phyloP scores from a whole-genome alignment of 352 stramenopile species.

The Globisporangium radiosum region DNA sequence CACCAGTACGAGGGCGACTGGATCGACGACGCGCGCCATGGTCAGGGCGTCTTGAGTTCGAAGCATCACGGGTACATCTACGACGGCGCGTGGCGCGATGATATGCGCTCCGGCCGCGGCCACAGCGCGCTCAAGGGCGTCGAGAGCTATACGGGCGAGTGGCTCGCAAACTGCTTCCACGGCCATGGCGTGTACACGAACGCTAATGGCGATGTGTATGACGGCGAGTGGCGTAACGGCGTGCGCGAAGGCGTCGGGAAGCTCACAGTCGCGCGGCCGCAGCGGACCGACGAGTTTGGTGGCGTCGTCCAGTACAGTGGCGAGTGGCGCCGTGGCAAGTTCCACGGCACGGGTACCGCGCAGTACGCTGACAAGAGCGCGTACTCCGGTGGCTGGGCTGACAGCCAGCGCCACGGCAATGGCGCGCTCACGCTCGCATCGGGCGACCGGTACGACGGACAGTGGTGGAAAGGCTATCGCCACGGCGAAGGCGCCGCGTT shows the following conservation, averaged over 20 bases:
- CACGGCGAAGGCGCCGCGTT: conserved; percentile 56
- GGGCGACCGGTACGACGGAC: conserved; percentile 55
- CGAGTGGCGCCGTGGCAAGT: conserved; percentile 51
- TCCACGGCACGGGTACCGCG: conserved; percentile 77
- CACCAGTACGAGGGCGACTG: conserved; percentile 78
- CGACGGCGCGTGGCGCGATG: conserved; percentile 66
- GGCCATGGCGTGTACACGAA: conserved; percentile 61
- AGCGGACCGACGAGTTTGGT: conserved; percentile 27
- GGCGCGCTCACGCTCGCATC: conserved; percentile 38
- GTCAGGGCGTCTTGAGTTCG: conserved; percentile 60
- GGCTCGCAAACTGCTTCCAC: conserved; percentile 60
- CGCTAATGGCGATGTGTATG: conserved; percentile 50
- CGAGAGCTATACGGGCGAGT: conserved; percentile 71
- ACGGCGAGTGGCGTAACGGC: conserved; percentile 57
- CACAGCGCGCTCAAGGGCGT: conserved; percentile 64
- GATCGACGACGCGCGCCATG: conserved; percentile 54
- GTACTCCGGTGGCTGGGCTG: conserved; percentile 80
- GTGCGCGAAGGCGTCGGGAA: conserved; percentile 59
- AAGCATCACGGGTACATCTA: conserved; percentile 64
- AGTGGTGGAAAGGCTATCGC: conserved; percentile 70
- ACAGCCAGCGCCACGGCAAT: conserved; percentile 69
- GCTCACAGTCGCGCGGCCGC: conserved; percentile 22
- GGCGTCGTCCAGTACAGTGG: conserved; percentile 58
- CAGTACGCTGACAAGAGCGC: conserved; percentile 83
- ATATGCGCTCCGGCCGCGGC: conserved; percentile 62